Evolutionary conservation across 1,139 yeast genomes (phyloP), one percentile per base, ranked within the genome.

Genomic region (Suhomyces maxii): DNA sequence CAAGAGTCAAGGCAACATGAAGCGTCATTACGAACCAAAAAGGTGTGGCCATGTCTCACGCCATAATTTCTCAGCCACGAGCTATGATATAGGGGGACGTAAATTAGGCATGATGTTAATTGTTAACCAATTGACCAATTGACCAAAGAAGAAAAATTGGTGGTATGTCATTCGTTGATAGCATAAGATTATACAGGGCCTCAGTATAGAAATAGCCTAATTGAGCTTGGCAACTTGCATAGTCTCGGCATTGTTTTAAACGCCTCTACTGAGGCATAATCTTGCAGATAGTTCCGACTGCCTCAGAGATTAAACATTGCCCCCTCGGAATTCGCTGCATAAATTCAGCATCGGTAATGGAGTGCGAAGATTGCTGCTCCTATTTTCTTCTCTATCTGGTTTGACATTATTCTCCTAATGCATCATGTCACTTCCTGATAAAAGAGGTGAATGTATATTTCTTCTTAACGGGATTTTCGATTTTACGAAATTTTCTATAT

Each of bases 351-450:
- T 26, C 26, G 39, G 30, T 37, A 28, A 37, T 37, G 32, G 31
- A 2, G 31, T 28, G n/a, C n/a, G 31, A 28, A 28, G 31, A 28
- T 28, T 28, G 31, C 31, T 28, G 11, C 31, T 28, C 31, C 31
- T 28, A 28, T 28, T 28, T 28, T 28, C 11, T 28, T 28, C 31
- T 28, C 11, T 9, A 13, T 18, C 18, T 39, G 33, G 31, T 41
- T 45, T 45, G 47, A 44, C 47, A 44, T 44, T 36, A 33, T 35
- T 26, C 34, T 30, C 11, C 34, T 30, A n/a, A 7, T 41, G 30
- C 44, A 41, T 37, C 32, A 45, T 36, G 40, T 45, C 45, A 41
- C 14, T 28, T 45, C 48, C 45, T 13, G 48, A 26, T 41, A 25
- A 13, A 18, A 34, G 8, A 23, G 48, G 48, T 32, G 40, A 7